Percentiles rank a stretch among this genome's conserved stretches.
Conservation (phyloP, 129 eudicot genomes). For the carrot (Daucus carota) region DH1_v3.0 NC_030382.2:52023501-52024000, state of each 20-base stretch:
- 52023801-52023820: too few species aligned
- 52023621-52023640: conserved; percentile 9
- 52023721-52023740: conserved; percentile 36
- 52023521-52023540: conserved; percentile 85
- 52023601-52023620: background rate
- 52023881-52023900: background rate
- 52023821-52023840: too few species aligned
- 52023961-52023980: background rate
- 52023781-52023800: background rate
- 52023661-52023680: conserved; percentile 77
- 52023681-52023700: conserved; percentile 69
- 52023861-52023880: background rate
- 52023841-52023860: background rate
- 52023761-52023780: background rate
- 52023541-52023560: conserved; percentile 74
- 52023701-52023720: conserved; percentile 99
- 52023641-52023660: conserved; percentile 75
- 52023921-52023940: background rate
- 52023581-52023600: background rate
- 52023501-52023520: conserved; percentile 67
- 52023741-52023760: background rate
- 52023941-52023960: background rate
- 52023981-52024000: background rate
- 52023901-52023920: background rate
- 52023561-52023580: background rate